phyloP scores from a whole-genome alignment of 208 protist species.

The Wallacemonas sp. region DNA sequence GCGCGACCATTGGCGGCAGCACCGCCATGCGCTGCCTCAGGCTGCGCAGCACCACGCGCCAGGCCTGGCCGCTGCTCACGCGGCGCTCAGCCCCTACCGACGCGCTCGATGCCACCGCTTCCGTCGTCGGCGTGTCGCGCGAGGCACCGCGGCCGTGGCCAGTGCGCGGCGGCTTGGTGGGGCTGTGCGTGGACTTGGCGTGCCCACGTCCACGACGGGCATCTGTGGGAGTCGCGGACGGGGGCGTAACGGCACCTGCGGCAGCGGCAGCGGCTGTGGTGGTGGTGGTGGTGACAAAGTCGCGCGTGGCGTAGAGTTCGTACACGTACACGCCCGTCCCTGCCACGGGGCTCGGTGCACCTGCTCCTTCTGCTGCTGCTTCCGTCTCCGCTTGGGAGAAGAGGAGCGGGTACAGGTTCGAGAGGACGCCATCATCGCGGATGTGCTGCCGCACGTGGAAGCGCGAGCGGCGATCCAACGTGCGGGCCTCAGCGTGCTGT shows the following conservation, averaged over 20 bases:
- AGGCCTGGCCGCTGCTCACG: slow-evolving; percentile 44
- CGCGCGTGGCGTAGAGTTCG: slow-evolving; percentile 75
- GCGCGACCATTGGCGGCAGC: slow-evolving; percentile 61
- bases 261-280: not conserved
- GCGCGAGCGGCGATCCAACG: slow-evolving; percentile 61
- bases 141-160: no score
- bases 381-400: no score
- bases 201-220: no score
- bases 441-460: slow-evolving; percentile 59
- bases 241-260: not conserved
- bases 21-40: slow-evolving; percentile 32
- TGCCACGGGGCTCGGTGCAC: no score
- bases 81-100: slow-evolving; percentile 21
- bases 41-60: slow-evolving; percentile 50
- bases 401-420: slow-evolving; percentile 71
- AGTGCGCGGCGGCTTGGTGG: no score
- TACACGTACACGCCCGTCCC: slow-evolving; percentile 62
- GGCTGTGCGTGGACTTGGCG: no score
- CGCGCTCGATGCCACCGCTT: not conserved
- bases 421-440: slow-evolving; percentile 70
- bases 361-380: no score
- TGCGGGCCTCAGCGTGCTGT: slow-evolving; percentile 42
- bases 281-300: slow-evolving; percentile 6
- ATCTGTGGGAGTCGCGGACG: no score
- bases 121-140: no score